phyloP scores from a whole-genome alignment of 1,284 basidiomycete genomes.

The Ustilago trichophora region DNA sequence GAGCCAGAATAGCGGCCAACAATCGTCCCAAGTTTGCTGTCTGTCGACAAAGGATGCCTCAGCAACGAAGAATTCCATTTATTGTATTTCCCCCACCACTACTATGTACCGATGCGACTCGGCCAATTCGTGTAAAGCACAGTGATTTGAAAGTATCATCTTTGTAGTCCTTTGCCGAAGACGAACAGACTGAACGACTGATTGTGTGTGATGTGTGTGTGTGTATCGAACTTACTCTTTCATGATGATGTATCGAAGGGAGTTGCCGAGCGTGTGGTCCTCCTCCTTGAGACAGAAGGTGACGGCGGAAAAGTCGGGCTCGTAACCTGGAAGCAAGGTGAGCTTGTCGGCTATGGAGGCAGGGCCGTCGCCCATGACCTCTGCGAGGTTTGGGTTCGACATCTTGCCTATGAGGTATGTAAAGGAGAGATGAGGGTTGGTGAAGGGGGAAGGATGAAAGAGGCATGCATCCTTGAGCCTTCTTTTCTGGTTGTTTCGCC shows the following conservation, averaged over 20 bases:
- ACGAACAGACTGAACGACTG: not conserved
- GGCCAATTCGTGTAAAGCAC: slow-evolving; percentile 50
- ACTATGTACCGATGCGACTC: slow-evolving; percentile 45
- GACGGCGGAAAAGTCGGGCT: slow-evolving; percentile 83
- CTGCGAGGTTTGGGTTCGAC: slow-evolving; percentile 51
- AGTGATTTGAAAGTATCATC: slow-evolving; percentile 49
- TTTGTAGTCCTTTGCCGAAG: slow-evolving; percentile 14
- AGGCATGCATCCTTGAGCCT: too few species aligned
- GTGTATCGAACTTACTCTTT: slow-evolving; percentile 94
- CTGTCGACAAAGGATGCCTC: slow-evolving; percentile 46
- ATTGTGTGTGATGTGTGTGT: not conserved
- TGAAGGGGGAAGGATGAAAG: not conserved
- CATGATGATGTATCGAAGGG: slow-evolving; percentile 97
- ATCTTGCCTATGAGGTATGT: slow-evolving; percentile 6
- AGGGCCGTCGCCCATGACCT: slow-evolving; percentile 48
- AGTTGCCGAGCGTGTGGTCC: slow-evolving; percentile 93
- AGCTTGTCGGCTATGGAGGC: slow-evolving; percentile 45
- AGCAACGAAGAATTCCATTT: slow-evolving; percentile 68
- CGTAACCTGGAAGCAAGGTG: slow-evolving; percentile 73
- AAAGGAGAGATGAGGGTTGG: not conserved
- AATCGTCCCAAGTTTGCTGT: not conserved
- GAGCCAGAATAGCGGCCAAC: not conserved
- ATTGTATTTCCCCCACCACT: slow-evolving; percentile 60
- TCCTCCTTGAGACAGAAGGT: slow-evolving; percentile 93
- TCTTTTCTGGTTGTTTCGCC: slow-evolving; percentile 1